Base-by-base conservation (phyloP, 768 basidiomycete species). In the Guyanaporus albipodus region DNA sequence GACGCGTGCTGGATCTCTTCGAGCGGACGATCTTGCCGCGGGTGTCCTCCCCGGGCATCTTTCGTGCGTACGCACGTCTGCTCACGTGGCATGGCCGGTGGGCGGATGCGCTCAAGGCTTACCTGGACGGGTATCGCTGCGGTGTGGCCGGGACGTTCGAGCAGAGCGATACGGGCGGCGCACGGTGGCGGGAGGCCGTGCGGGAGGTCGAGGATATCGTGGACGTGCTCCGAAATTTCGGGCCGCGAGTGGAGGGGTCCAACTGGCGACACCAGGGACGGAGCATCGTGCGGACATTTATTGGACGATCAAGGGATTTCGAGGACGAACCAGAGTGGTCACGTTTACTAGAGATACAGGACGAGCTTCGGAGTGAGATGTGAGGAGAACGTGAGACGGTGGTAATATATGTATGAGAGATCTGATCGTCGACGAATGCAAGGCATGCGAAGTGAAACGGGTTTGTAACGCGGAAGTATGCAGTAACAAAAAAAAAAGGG, bases 281-380 rank as follows among this genome's bases (percentile, higher is more conserved):
- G 44, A 93, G 91, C 50, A 74, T 97, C 46, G 77, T 97, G 49
- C 74, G 94, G 68, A 87, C 84, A 42, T 98, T 97, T 67, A 77
- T 90, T 68, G 94, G 88, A 7, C 74, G 89, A 49, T 91, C 89
- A 49, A 83, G 74, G 66, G 89, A 83, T 48, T 97, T 93, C 54
- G 88, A 86, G 64, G 93, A 93, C 42, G 89, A 96, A 63, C 77
- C 82, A 4, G 92, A 91, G 70, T 97, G 88, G 85, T 63, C 71
- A 22, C 71, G 73, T 51, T 70, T 98, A 59, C 72, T 73, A 57
- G 78, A 74, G 50, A 63, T 92, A 56, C 71, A 82, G 40, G 52
- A 56, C 12, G 63, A 59, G 42, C 46, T 64, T 35, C 47, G 53
- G 38, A 59, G 33, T 33, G 57, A 57, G 27, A 53, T 44, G 31